Percentiles rank a stretch among this genome's conserved stretches.
Conservation (phyloP, 2,329 filamentous ascomycete species). For the Didymella arachidicola region DNA sequence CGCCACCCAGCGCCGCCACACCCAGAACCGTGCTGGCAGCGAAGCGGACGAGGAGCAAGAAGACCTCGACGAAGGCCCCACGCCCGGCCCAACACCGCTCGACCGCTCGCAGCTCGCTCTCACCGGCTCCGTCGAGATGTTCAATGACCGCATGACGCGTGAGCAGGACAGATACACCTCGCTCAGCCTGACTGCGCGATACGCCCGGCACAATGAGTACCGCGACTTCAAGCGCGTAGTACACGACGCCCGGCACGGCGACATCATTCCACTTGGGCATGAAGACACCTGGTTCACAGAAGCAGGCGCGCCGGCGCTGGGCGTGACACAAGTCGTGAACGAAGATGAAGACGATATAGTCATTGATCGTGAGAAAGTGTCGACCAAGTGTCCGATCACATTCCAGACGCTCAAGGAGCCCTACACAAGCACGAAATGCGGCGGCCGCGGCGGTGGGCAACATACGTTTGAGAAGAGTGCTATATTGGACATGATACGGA, state of each 20-base stretch:
- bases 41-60: slow-evolving; percentile 47
- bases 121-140: slow-evolving; percentile 49
- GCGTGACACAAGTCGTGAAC: slow-evolving; percentile 52
- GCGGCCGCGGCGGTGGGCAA: slow-evolving; percentile 43
- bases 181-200: slow-evolving; percentile 53
- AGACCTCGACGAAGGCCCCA: slow-evolving; percentile 45
- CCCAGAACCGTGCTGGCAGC: slow-evolving; percentile 22
- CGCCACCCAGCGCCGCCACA: slow-evolving; percentile 35
- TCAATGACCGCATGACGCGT: slow-evolving; percentile 48
- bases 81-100: slow-evolving; percentile 51
- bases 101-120: slow-evolving; percentile 45
- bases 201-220: slow-evolving; percentile 68
- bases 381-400: slow-evolving; percentile 74
- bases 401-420: slow-evolving; percentile 71
- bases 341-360: slow-evolving; percentile 74
- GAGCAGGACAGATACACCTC: slow-evolving; percentile 56
- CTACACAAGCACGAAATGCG: slow-evolving; percentile 69
- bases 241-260: slow-evolving; percentile 66
- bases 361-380: slow-evolving; percentile 68
- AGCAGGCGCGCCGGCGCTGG: slow-evolving; percentile 54
- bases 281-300: slow-evolving; percentile 69
- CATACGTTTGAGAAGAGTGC: slow-evolving; percentile 75
- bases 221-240: slow-evolving; percentile 67
- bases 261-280: slow-evolving; percentile 62
- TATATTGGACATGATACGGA: slow-evolving; percentile 63